Evolutionary conservation across 495 filamentous ascomycete genomes (phyloP), one percentile per base, ranked within the genome.

Genomic region (Immersiella caudata): DNA sequence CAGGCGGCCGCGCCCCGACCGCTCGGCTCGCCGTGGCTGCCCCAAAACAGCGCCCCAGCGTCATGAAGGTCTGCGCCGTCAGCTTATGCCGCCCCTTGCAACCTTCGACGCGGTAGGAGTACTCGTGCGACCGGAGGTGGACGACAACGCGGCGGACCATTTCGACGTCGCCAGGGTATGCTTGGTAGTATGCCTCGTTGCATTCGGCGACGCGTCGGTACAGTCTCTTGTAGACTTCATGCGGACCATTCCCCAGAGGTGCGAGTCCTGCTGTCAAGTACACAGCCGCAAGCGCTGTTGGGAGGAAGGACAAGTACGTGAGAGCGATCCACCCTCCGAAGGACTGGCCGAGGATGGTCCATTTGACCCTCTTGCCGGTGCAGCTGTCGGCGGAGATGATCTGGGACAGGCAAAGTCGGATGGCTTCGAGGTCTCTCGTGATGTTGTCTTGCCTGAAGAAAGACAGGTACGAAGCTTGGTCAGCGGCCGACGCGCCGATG

Each of bases 281-380:
- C n/a, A 87, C 91, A 75, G 93, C 91, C 49, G 81, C 82, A 57
- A 97, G 77, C 0, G 90, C 88, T 49, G 89, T 81, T 0, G 92
- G 91, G 29, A 86, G 87, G 65, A 89, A 86, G 1, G 91, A 94
- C 12, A 97, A 81, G 74, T 96, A 97, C 3, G 89, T 91, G 18
- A 89, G 80, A 2, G 83, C 84, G 56, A 90, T 92, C 80, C 96
- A 97, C 0, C 94, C 94, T 29, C 94, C 94, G 72, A 94, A 97
- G 20, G 89, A 93, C 76, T 97, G 94, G 9, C 93, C 93, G 55
- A 95, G 83, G 18, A 92, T 80, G 16, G 76, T 80, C 90, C 91
- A 97, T 80, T 91, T 91, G 68, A 88, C 83, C 71, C 91, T 16
- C 0, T 58, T 0, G 0, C n/a, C 25, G 11, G 52, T 14, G 16